Evolutionary conservation across 148 eudicot species (phyloP).

Genomic region (Amaranthus cruentus): DNA sequence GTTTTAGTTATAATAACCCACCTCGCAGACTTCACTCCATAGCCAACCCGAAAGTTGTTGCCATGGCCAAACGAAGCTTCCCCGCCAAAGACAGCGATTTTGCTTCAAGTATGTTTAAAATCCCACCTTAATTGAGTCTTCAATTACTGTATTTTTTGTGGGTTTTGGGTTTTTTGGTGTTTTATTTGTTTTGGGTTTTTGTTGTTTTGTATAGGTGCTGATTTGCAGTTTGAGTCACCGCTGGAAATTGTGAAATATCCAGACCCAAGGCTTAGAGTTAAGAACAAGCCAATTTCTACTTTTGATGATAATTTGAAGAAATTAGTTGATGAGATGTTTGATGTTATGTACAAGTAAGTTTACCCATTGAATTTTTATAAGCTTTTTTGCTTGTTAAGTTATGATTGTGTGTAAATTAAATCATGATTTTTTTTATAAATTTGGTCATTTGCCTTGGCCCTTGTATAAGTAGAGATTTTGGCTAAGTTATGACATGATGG

Average conservation of each 20-base stretch:
- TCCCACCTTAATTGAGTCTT: not conserved
- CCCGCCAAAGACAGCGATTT: constrained; percentile 35
- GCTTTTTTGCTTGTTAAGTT: not conserved
- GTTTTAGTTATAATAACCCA: not conserved
- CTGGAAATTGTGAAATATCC: constrained; percentile 81
- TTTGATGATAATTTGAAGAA: constrained; percentile 79
- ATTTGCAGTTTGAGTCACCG: constrained; percentile 64
- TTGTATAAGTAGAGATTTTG: not conserved
- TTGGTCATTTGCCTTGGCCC: too few species aligned
- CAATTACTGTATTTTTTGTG: not conserved
- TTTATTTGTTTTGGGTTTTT: constrained; percentile 3
- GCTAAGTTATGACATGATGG: not conserved
- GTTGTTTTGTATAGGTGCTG: constrained; percentile 47
- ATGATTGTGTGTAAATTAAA: not conserved
- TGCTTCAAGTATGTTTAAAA: constrained; percentile 39
- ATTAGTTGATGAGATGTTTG: constrained; percentile 81
- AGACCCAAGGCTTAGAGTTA: constrained; percentile 71
- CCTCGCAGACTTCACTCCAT: not conserved
- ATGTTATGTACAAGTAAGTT: constrained; percentile 87
- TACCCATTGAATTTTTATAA: not conserved
- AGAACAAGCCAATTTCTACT: constrained; percentile 64
- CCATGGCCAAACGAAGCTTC: constrained; percentile 42
- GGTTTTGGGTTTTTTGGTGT: not conserved
- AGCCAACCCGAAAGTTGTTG: constrained; percentile 16
- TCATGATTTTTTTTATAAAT: not conserved